These are phyloP conservation scores for Rutstroemia sp. DNA, from an alignment of 2,329 filamentous ascomycete species.

Conservation along the genomic window DNA sequence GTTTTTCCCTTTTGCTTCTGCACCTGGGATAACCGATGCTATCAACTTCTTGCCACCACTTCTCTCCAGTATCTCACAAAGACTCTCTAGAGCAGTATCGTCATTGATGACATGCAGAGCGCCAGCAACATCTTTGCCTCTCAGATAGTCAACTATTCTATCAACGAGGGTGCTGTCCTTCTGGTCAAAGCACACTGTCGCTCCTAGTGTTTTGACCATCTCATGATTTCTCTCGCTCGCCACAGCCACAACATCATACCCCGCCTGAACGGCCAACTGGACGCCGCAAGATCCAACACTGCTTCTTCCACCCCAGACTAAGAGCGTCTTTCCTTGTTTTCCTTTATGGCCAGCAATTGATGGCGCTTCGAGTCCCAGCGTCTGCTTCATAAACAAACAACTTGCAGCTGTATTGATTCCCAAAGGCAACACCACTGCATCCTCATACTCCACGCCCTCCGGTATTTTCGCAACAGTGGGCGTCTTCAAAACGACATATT, in stretches of 20 bases:
- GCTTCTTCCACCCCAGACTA: constrained; percentile 21
- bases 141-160: constrained; percentile 27
- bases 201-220: constrained; percentile 33
- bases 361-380: constrained; percentile 5
- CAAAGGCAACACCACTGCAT: constrained; percentile 27
- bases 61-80: neutral
- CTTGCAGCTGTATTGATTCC: constrained; percentile 26
- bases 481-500: constrained; percentile 20
- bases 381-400: constrained; percentile 24
- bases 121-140: constrained; percentile 28
- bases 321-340: constrained; percentile 11
- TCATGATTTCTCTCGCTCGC: constrained; percentile 31
- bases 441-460: constrained; percentile 23
- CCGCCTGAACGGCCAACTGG: constrained; percentile 26
- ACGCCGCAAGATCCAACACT: constrained; percentile 15
- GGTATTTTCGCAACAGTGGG: constrained; percentile 21
- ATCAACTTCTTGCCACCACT: constrained; percentile 1
- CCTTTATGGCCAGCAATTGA: neutral
- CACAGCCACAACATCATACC: constrained; percentile 34
- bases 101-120: constrained; percentile 18
- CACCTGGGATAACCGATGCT: neutral
- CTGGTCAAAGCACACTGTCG: constrained; percentile 35
- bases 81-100: neutral
- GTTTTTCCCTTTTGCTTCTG: neutral
- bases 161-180: constrained; percentile 21